phyloP scores from a whole-genome alignment of 345 rosid species.

The Eucalyptus melliodora region DNA sequence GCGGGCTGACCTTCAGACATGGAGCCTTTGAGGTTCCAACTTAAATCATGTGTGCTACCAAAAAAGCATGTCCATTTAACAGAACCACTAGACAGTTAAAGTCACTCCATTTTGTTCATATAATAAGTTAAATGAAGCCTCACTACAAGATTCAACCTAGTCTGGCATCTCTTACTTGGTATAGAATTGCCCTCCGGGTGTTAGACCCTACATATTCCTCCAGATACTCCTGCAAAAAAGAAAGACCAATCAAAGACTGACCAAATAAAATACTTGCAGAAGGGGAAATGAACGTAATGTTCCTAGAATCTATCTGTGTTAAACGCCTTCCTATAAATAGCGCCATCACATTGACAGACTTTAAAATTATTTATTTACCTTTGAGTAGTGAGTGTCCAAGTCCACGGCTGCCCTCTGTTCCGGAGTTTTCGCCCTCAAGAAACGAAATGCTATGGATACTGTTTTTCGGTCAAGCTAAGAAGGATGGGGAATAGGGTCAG shows the following conservation, averaged over 20 bases:
- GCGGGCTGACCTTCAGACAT: neutral
- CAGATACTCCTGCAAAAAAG: slow-evolving; percentile 54
- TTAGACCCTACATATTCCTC: slow-evolving; percentile 53
- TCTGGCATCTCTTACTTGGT: slow-evolving; percentile 33
- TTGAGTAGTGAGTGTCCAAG: slow-evolving; percentile 88
- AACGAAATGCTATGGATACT: slow-evolving; percentile 72
- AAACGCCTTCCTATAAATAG: neutral
- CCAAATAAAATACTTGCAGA: neutral
- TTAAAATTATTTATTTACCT: slow-evolving; percentile 17
- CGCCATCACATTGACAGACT: neutral
- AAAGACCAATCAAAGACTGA: neutral
- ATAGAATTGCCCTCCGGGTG: slow-evolving; percentile 60
- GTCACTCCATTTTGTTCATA: neutral
- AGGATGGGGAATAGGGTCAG: neutral
- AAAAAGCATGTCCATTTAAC: neutral
- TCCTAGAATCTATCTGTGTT: neutral
- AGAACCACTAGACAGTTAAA: neutral
- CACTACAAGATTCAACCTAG: neutral
- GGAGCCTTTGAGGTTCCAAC: neutral
- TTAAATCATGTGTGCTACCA: neutral
- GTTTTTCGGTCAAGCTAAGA: slow-evolving; percentile 59
- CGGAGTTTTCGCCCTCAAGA: slow-evolving; percentile 80
- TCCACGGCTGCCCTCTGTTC: slow-evolving; percentile 95
- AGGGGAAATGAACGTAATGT: neutral
- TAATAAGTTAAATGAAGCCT: neutral